Percentiles rank a stretch among this genome's conserved stretches.
Evolutionary conservation across 2,329 filamentous ascomycete species (phyloP).

Genomic region (Didymella lethalis): DNA sequence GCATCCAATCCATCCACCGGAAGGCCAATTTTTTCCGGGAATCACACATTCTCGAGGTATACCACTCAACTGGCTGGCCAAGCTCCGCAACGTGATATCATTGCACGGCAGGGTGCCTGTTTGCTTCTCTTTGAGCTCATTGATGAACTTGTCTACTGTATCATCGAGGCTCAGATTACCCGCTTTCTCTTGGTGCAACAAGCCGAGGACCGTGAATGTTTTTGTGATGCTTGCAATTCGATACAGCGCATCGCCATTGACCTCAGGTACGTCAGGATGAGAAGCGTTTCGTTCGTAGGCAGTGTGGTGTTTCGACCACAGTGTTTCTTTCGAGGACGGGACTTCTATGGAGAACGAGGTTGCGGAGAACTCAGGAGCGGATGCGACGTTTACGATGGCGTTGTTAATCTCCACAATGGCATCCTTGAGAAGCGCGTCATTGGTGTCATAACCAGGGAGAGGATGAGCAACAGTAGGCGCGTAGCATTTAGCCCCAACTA

Average conservation of each 20-base stretch:
- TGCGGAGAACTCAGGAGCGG: slow-evolving; percentile 41
- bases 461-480: slow-evolving; percentile 52
- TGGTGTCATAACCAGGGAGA: slow-evolving; percentile 41
- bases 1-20: slow-evolving; percentile 14
- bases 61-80: slow-evolving; percentile 55
- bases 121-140: slow-evolving; percentile 40
- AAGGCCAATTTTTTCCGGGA: not conserved
- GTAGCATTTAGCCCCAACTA: slow-evolving; percentile 42
- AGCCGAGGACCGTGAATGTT: slow-evolving; percentile 44
- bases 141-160: slow-evolving; percentile 44
- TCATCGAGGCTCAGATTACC: slow-evolving; percentile 49
- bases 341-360: slow-evolving; percentile 54
- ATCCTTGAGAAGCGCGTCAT: slow-evolving; percentile 38
- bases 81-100: slow-evolving; percentile 53
- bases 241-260: slow-evolving; percentile 53
- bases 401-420: slow-evolving; percentile 43
- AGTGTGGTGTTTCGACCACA: slow-evolving; percentile 53
- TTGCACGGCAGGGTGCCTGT: slow-evolving; percentile 50
- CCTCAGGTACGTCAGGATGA: slow-evolving; percentile 46
- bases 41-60: slow-evolving; percentile 52
- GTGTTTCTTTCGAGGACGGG: slow-evolving; percentile 49
- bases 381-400: slow-evolving; percentile 33
- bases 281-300: slow-evolving; percentile 48
- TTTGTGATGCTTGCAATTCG: slow-evolving; percentile 52
- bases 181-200: slow-evolving; percentile 45